Evolutionary conservation across 345 rosid species (phyloP).

Genomic region (Psidium friedrichsthalianum): DNA sequence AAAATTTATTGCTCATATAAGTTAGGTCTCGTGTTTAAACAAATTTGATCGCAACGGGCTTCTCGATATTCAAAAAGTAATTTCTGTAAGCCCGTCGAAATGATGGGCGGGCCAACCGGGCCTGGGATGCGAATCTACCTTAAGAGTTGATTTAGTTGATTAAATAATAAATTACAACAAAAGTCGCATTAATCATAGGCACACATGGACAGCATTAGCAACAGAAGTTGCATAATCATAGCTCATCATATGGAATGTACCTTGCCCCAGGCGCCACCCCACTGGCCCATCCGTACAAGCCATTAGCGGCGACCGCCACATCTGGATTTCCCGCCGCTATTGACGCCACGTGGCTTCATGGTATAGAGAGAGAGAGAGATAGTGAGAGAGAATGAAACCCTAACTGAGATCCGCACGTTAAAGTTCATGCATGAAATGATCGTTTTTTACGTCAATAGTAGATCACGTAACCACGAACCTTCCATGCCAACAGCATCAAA

Average conservation of each 20-base stretch:
- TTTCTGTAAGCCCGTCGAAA: neutral
- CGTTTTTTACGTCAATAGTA: neutral
- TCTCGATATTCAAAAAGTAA: neutral
- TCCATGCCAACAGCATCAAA: conserved; percentile 72
- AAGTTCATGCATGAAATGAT: neutral
- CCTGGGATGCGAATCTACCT: neutral
- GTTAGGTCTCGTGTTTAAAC: too few species aligned
- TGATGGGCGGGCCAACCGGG: neutral
- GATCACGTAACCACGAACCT: conserved; percentile 23
- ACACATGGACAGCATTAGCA: neutral
- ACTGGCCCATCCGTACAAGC: conserved; percentile 62
- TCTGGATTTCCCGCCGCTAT: conserved; percentile 71
- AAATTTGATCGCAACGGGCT: neutral
- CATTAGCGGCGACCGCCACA: conserved; percentile 63
- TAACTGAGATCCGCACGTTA: neutral
- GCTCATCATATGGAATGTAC: conserved; percentile 13
- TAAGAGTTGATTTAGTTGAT: neutral
- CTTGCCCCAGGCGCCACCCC: conserved; percentile 90
- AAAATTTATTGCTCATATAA: too few species aligned
- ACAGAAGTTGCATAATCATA: neutral
- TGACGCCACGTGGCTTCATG: conserved; percentile 73
- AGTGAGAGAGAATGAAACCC: neutral
- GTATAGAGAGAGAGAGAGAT: neutral
- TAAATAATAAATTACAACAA: neutral
- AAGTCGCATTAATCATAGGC: neutral